Evolutionary conservation across 306 rosid genomes (phyloP).

Genomic region (Heteromeles arbutifolia): DNA sequence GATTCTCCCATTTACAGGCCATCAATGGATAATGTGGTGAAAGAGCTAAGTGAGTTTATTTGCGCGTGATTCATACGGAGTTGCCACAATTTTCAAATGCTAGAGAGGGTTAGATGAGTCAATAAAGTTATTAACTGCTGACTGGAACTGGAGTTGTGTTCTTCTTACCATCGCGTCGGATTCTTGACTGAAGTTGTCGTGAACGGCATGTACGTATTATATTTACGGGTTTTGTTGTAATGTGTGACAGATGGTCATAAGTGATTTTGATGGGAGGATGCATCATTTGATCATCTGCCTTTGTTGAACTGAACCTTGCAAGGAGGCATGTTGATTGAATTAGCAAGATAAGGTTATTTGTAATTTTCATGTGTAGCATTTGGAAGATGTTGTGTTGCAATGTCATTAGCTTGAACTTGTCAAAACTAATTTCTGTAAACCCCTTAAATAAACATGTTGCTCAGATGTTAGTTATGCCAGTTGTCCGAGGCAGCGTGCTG

Average conservation of each 20-base stretch:
- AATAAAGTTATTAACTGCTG: neutral
- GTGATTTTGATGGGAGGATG: neutral
- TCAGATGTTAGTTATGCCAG: neutral
- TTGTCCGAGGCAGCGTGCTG: neutral
- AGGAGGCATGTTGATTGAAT: conserved; percentile 2
- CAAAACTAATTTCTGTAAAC: neutral
- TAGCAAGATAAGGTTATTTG: neutral
- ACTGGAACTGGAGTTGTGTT: conserved; percentile 14
- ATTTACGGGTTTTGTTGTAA: neutral
- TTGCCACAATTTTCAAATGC: conserved; percentile 13
- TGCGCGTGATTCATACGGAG: conserved; percentile 3
- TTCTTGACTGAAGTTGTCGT: neutral
- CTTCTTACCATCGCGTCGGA: neutral
- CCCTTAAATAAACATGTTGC: neutral
- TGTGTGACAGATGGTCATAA: neutral
- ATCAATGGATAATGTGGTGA: conserved; percentile 45
- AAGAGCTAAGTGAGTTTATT: conserved; percentile 32
- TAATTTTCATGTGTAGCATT: neutral
- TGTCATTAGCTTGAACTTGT: neutral
- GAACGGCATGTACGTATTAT: neutral
- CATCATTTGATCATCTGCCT: neutral
- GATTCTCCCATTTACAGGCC: conserved; percentile 66
- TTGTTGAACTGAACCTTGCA: conserved; percentile 3
- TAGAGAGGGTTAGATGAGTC: neutral
- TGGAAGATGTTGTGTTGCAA: neutral